These are phyloP conservation scores for Trichoderma reesei DNA, from an alignment of 495 filamentous ascomycete species.

Conservation along the genomic window DNA sequence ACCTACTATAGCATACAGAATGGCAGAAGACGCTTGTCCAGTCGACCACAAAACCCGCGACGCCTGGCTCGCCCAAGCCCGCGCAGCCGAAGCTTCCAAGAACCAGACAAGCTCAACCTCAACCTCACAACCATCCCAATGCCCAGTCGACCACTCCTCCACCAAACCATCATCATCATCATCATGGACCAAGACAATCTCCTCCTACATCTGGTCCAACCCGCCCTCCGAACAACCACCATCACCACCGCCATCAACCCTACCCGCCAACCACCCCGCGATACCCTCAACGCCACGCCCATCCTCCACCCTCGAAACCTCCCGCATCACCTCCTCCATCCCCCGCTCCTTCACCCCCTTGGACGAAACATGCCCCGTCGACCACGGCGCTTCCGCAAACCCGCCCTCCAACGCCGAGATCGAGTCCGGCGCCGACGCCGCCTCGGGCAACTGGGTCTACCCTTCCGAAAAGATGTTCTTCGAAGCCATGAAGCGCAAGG, in stretches of 20 bases:
- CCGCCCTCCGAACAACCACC: conserved; percentile 15
- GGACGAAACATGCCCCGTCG: conserved; percentile 8
- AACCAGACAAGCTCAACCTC: neutral
- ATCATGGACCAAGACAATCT: conserved; percentile 32
- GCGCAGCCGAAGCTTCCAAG: conserved; percentile 22
- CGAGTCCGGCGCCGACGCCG: conserved; percentile 64
- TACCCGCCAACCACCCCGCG: conserved; percentile 22
- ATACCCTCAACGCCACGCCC: conserved; percentile 15
- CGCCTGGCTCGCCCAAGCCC: conserved; percentile 57
- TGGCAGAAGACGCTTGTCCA: conserved; percentile 45
- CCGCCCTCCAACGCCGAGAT: conserved; percentile 62
- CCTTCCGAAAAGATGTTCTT: conserved; percentile 95
- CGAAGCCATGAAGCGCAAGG: conserved; percentile 84
- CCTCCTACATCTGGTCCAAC: conserved; percentile 13
- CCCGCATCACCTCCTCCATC: conserved; percentile 75
- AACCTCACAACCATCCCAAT: conserved; percentile 19
- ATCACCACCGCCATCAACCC: too few species aligned
- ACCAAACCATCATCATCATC: conserved; percentile 12
- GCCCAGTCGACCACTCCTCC: conserved; percentile 8
- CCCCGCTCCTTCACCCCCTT: conserved; percentile 45
- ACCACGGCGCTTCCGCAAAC: conserved; percentile 31
- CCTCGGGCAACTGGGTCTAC: conserved; percentile 85
- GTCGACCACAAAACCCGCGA: conserved; percentile 81
- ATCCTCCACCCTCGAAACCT: conserved; percentile 33
- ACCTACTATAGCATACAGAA: neutral